Conservation (phyloP, 129 eudicot species). For the Erigeron canadensis region DNA sequence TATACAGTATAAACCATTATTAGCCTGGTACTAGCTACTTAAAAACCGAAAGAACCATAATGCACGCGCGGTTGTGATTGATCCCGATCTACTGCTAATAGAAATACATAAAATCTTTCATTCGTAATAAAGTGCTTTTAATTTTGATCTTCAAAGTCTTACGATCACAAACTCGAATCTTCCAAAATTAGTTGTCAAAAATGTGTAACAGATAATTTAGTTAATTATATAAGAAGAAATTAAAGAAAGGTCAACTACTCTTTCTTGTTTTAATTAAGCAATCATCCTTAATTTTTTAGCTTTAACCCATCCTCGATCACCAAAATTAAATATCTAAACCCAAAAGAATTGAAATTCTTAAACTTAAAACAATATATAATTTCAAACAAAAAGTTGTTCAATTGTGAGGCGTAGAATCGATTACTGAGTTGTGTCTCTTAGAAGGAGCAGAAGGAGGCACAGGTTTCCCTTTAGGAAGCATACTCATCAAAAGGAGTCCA, state of each 20-base stretch:
- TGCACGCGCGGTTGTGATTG: too few species aligned
- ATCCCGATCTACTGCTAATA: too few species aligned
- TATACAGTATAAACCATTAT: too few species aligned
- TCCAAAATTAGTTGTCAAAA: neutral
- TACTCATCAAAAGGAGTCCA: conserved; percentile 35
- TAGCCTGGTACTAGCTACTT: too few species aligned
- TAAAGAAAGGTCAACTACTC: too few species aligned
- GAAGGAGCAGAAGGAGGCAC: conserved; percentile 80
- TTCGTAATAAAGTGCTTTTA: neutral
- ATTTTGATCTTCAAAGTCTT: neutral
- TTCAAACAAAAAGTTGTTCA: neutral
- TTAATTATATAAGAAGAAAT: too few species aligned
- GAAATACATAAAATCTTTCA: neutral
- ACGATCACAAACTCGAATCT: neutral
- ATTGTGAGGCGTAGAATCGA: conserved; percentile 23
- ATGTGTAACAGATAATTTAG: neutral
- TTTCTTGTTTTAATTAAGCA: too few species aligned
- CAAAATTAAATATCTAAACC: too few species aligned
- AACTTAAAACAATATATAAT: neutral
- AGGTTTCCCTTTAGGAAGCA: conserved; percentile 56
- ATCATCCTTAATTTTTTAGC: too few species aligned
- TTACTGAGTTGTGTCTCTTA: conserved; percentile 58
- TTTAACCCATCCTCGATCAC: too few species aligned
- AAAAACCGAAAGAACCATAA: too few species aligned
- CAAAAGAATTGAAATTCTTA: neutral